Evolutionary conservation across 345 rosid genomes (phyloP).

Genomic region (Raphanus raphanistrum): DNA sequence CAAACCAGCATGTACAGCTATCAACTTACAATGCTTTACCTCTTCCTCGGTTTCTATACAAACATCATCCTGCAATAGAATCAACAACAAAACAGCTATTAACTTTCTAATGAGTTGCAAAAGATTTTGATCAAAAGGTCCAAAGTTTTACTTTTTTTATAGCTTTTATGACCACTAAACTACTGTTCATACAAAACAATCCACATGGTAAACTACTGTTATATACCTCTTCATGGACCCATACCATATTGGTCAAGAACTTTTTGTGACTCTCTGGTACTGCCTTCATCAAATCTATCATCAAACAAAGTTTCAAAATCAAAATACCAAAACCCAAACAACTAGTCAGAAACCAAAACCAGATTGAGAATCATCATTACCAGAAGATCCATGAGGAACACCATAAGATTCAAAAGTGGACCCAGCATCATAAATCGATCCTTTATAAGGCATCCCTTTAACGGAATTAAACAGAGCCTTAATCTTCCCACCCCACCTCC

Average conservation of each 20-base stretch:
- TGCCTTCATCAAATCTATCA: constrained; percentile 73
- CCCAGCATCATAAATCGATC: not conserved
- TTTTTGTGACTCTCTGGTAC: constrained; percentile 84
- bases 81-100: too few relatives aligned
- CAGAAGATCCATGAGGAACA: not conserved
- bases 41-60: constrained; percentile 58
- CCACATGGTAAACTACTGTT: not conserved
- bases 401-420: not conserved
- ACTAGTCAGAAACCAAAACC: not conserved
- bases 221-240: constrained; percentile 88
- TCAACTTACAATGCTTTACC: constrained; percentile 60
- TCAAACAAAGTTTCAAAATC: constrained; percentile 4
- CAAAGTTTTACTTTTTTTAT: not conserved
- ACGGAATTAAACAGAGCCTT: not conserved
- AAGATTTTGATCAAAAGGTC: not conserved
- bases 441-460: not conserved
- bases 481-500: not conserved
- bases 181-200: not conserved
- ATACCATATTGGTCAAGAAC: constrained; percentile 75
- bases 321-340: not conserved
- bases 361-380: not conserved
- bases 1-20: constrained; percentile 84
- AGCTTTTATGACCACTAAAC: not conserved
- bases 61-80: constrained; percentile 60
- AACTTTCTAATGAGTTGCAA: not conserved